phyloP scores from a whole-genome alignment of 202 grass and related monocot species.

The Saccharum hybrid region DNA sequence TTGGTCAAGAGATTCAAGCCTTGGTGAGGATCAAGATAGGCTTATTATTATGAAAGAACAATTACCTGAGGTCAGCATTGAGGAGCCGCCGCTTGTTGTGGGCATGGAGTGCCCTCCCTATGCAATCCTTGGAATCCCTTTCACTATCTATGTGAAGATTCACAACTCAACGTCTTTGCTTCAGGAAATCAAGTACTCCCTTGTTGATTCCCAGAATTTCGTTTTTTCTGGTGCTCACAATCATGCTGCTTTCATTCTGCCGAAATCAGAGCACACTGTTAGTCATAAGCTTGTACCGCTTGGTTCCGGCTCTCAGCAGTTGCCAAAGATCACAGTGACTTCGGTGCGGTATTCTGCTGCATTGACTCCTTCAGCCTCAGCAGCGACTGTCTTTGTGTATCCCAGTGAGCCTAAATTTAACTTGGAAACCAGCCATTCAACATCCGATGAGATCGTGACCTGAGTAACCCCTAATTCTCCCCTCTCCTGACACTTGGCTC shows the following conservation, averaged over 20 bases:
- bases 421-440: conserved; percentile 48
- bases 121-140: conserved; percentile 77
- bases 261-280: conserved; percentile 67
- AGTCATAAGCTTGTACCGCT: conserved; percentile 89
- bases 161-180: conserved; percentile 82
- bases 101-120: conserved; percentile 86
- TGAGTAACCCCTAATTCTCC: background rate
- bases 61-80: conserved; percentile 67
- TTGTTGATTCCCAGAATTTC: conserved; percentile 92
- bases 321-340: conserved; percentile 78
- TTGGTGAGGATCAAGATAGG: conserved; percentile 52
- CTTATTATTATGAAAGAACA: conserved; percentile 59
- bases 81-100: conserved; percentile 81
- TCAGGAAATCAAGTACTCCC: conserved; percentile 95
- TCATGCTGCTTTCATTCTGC: conserved; percentile 74
- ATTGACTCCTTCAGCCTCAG: conserved; percentile 58
- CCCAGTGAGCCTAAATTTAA: conserved; percentile 82
- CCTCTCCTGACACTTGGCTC: background rate
- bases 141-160: conserved; percentile 84
- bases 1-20: conserved; percentile 76
- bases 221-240: conserved; percentile 92
- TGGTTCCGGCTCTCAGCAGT: conserved; percentile 70
- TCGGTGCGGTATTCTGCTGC: conserved; percentile 89
- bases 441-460: conserved; percentile 41
- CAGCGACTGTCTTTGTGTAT: conserved; percentile 78